These are phyloP conservation scores for Vitis hybrid DNA, from an alignment of 177 flowering plant genomes.

Conservation along the genomic window DNA sequence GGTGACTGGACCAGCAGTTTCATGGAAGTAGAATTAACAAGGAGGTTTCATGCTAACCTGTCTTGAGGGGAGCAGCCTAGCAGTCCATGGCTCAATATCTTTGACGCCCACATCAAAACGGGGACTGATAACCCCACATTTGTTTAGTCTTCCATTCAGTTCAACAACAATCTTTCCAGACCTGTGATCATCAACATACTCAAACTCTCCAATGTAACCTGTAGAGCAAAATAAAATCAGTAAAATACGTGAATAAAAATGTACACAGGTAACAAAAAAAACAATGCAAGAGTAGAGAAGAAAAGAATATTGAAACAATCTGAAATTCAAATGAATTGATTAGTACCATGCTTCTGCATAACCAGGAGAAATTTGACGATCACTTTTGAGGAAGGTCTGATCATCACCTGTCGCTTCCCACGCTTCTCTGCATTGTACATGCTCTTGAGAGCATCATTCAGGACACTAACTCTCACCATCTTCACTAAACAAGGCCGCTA, in stretches of 20 bases:
- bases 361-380: conserved; percentile 47
- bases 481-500: conserved; percentile 3
- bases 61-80: conserved; percentile 40
- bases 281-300: not conserved
- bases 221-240: not conserved
- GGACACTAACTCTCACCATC: conserved; percentile 54
- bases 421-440: conserved; percentile 57
- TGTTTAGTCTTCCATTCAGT: conserved; percentile 37
- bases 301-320: too few relatives aligned
- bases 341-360: conserved; percentile 52
- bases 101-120: conserved; percentile 41
- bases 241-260: not conserved
- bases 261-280: not conserved
- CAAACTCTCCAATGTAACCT: conserved; percentile 45
- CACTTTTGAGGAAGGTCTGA: conserved; percentile 56
- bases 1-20: not conserved
- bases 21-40: not conserved
- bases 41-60: conserved; percentile 21
- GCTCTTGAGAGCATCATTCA: conserved; percentile 58
- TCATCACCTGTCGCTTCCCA: conserved; percentile 56
- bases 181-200: conserved; percentile 40
- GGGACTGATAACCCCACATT: conserved; percentile 42
- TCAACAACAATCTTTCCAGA: conserved; percentile 39
- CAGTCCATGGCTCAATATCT: conserved; percentile 41
- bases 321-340: not conserved